phyloP scores from a whole-genome alignment of 1,284 basidiomycete genomes.

The Heimioporus retisporus region DNA sequence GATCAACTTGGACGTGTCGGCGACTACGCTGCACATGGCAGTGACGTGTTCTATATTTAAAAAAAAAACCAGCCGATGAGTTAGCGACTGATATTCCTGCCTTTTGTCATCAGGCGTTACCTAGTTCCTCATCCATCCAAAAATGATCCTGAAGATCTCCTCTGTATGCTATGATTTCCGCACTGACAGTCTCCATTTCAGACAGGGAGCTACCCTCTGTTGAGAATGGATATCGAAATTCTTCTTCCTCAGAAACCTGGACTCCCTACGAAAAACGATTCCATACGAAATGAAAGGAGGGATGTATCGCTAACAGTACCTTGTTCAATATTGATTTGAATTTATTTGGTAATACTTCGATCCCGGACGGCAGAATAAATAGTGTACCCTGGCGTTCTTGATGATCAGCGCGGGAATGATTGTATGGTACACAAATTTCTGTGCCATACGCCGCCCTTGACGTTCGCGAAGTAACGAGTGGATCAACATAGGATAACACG shows the following conservation, averaged over 20 bases:
- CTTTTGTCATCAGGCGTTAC: slow-evolving; percentile 5
- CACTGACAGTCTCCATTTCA: background rate
- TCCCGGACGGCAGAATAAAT: slow-evolving; percentile 24
- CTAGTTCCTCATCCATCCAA: slow-evolving; percentile 30
- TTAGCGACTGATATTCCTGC: background rate
- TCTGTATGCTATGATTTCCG: slow-evolving; percentile 21
- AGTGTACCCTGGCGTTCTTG: slow-evolving; percentile 26
- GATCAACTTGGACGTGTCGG: slow-evolving; percentile 16
- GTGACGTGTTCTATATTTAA: slow-evolving; percentile 15
- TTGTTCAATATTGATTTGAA: slow-evolving; percentile 43
- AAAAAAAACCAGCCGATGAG: background rate
- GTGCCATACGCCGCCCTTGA: slow-evolving; percentile 55
- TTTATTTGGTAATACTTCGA: slow-evolving; percentile 23
- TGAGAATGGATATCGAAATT: slow-evolving; percentile 34
- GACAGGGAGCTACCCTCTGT: background rate
- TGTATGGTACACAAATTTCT: slow-evolving; percentile 34
- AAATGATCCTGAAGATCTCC: slow-evolving; percentile 15
- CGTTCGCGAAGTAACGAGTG: slow-evolving; percentile 55
- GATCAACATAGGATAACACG: slow-evolving; percentile 60
- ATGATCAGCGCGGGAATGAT: slow-evolving; percentile 48
- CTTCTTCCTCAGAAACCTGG: slow-evolving; percentile 39
- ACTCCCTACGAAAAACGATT: slow-evolving; percentile 30
- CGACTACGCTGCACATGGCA: slow-evolving; percentile 25
- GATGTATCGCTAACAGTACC: slow-evolving; percentile 22
- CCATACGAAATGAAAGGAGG: no score